These are phyloP conservation scores for Lichenothelia convexa DNA, from an alignment of 495 filamentous ascomycete species.

Conservation along the genomic window DNA sequence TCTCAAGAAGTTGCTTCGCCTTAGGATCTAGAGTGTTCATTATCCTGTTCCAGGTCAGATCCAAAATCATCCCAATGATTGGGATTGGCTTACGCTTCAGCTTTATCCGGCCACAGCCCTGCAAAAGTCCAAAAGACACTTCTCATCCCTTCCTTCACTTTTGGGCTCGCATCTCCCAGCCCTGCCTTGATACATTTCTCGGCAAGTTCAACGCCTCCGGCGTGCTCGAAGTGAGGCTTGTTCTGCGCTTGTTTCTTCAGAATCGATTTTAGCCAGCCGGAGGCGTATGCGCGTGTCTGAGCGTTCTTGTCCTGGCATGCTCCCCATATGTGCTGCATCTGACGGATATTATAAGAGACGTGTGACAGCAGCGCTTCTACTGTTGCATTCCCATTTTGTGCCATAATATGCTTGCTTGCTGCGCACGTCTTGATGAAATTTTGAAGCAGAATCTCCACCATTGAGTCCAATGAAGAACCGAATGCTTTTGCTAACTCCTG, in stretches of 20 bases:
- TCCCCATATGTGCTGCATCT: conserved; percentile 64
- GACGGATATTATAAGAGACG: conserved; percentile 55
- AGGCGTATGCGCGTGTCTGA: conserved; percentile 55
- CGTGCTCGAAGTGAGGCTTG: conserved; percentile 65
- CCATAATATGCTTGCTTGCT: conserved; percentile 75
- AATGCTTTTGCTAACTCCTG: conserved; percentile 67
- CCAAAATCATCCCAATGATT: too few species aligned
- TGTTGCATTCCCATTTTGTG: conserved; percentile 57
- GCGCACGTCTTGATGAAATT: conserved; percentile 75
- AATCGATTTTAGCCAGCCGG: conserved; percentile 70
- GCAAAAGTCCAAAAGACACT: conserved; percentile 71
- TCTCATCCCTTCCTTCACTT: conserved; percentile 67
- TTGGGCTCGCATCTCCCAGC: conserved; percentile 69
- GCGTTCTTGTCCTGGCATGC: conserved; percentile 87
- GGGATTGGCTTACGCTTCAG: conserved; percentile 44
- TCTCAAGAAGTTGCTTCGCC: conserved; percentile 55
- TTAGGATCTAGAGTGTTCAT: conserved; percentile 55
- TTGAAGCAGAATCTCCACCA: conserved; percentile 81
- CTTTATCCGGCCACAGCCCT: conserved; percentile 54
- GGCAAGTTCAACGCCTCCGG: conserved; percentile 59
- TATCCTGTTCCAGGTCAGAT: conserved; percentile 36
- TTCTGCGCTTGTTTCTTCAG: conserved; percentile 61
- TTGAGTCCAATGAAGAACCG: conserved; percentile 63
- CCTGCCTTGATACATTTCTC: conserved; percentile 81
- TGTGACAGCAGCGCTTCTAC: conserved; percentile 58